Conservation (phyloP, 2,329 filamentous ascomycete species). For the Leptographium procerum region DNA sequence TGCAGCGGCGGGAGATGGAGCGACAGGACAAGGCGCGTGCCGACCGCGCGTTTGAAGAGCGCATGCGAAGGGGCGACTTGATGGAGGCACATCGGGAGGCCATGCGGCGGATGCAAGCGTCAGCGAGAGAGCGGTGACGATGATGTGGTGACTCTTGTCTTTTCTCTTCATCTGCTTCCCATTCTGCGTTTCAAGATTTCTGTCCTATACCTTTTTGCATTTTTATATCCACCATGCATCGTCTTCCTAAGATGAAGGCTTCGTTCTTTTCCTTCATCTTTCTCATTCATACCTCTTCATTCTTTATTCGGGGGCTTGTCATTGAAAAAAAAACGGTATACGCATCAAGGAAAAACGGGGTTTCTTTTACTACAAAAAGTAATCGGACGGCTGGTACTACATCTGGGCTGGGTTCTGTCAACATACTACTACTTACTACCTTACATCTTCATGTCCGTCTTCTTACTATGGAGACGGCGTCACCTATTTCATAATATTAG, state of each 20-base stretch:
- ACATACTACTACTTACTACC: background rate
- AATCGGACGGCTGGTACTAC: background rate
- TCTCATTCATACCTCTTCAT: background rate
- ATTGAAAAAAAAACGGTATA: background rate
- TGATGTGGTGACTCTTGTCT: background rate
- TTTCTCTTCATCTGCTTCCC: background rate
- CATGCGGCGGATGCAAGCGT: conserved; percentile 64
- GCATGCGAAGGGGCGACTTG: conserved; percentile 66
- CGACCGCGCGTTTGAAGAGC: conserved; percentile 56
- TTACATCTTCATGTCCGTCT: background rate
- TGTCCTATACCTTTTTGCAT: background rate
- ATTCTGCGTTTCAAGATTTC: background rate
- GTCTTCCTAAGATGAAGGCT: background rate
- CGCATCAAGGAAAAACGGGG: background rate
- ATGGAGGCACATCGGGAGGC: conserved; percentile 67
- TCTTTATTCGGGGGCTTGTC: background rate
- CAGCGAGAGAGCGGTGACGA: background rate
- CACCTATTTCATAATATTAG: background rate
- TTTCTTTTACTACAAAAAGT: background rate
- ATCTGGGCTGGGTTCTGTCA: background rate
- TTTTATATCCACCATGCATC: background rate
- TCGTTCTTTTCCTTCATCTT: background rate
- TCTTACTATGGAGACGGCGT: background rate
- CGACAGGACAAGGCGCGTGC: conserved; percentile 44
- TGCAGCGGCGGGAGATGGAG: conserved; percentile 47